These are phyloP conservation scores for Helianthus tuberosus DNA, from an alignment of 129 eudicot genomes.

Conservation along the genomic window DNA sequence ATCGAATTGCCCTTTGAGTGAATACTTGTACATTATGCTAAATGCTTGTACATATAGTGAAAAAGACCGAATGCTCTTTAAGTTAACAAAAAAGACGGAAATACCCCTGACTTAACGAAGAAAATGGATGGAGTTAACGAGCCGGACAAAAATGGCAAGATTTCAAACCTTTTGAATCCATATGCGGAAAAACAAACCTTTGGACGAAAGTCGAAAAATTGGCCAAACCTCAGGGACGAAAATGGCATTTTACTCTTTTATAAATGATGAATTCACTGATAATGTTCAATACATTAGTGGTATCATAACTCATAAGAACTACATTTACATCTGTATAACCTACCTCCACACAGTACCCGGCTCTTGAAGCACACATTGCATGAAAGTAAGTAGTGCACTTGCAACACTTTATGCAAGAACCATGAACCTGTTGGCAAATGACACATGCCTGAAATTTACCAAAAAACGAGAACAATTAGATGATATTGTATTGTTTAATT, in stretches of 20 bases:
- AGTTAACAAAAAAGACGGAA: too few relatives aligned
- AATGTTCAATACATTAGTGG: conserved; percentile 2
- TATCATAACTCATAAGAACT: conserved; percentile 10
- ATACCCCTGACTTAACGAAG: too few relatives aligned
- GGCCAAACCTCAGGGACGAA: background rate
- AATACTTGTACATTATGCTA: too few relatives aligned
- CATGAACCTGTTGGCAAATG: conserved; percentile 83
- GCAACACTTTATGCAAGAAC: conserved; percentile 87
- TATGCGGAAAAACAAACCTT: too few relatives aligned
- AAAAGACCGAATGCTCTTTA: too few relatives aligned
- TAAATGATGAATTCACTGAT: background rate
- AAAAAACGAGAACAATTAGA: conserved; percentile 11
- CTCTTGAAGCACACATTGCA: conserved; percentile 76
- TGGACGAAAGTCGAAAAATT: too few relatives aligned
- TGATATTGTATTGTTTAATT: conserved; percentile 1
- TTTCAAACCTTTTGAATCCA: too few relatives aligned
- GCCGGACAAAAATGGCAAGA: too few relatives aligned
- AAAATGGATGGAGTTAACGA: too few relatives aligned
- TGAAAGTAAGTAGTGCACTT: conserved; percentile 83
- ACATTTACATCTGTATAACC: conserved; percentile 19
- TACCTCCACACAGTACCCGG: conserved; percentile 92
- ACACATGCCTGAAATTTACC: conserved; percentile 62
- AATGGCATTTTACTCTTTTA: too few relatives aligned
- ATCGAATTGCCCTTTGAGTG: too few relatives aligned
- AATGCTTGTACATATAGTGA: too few relatives aligned